Conservation (phyloP, 208 protist genomes). For the Wallacemonas rigidus region DNA sequence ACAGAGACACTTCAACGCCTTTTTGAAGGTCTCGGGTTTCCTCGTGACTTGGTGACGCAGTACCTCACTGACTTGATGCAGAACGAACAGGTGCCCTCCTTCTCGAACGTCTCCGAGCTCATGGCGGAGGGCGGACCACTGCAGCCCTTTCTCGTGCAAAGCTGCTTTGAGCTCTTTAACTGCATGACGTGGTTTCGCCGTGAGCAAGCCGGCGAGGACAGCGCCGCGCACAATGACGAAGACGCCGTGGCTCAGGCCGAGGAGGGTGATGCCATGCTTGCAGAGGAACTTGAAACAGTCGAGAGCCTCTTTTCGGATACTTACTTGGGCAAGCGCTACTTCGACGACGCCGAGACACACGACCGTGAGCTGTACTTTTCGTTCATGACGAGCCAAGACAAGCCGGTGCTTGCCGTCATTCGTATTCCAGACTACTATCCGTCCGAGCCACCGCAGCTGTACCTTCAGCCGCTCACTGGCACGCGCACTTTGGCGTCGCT, state of each 20-base stretch:
- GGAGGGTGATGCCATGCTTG: conserved; percentile 39
- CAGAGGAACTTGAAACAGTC: conserved; percentile 72
- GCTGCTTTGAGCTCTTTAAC: conserved; percentile 86
- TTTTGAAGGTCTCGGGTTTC: conserved; percentile 88
- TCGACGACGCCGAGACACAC: conserved; percentile 57
- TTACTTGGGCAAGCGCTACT: conserved; percentile 56
- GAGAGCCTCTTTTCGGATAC: conserved; percentile 70
- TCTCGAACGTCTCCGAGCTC: conserved; percentile 65
- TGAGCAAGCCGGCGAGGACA: conserved; percentile 37
- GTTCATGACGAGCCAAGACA: conserved; percentile 55
- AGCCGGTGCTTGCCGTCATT: conserved; percentile 55
- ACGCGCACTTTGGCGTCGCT: conserved; percentile 11
- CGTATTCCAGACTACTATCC: conserved; percentile 83
- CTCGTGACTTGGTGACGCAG: conserved; percentile 76
- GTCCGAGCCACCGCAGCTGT: conserved; percentile 65
- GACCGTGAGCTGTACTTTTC: conserved; percentile 70
- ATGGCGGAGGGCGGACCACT: conserved; percentile 52
- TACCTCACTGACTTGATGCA: conserved; percentile 75
- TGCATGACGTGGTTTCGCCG: conserved; percentile 78
- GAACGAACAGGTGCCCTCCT: conserved; percentile 47
- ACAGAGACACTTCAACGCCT: conserved; percentile 72
- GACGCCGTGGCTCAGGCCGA: conserved; percentile 31
- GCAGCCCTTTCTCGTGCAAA: conserved; percentile 80
- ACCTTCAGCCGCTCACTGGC: conserved; percentile 52
- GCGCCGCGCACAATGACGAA: conserved; percentile 6